Conservation (phyloP, 257 asterid genomes). For the Verbascum thapsus region DNA sequence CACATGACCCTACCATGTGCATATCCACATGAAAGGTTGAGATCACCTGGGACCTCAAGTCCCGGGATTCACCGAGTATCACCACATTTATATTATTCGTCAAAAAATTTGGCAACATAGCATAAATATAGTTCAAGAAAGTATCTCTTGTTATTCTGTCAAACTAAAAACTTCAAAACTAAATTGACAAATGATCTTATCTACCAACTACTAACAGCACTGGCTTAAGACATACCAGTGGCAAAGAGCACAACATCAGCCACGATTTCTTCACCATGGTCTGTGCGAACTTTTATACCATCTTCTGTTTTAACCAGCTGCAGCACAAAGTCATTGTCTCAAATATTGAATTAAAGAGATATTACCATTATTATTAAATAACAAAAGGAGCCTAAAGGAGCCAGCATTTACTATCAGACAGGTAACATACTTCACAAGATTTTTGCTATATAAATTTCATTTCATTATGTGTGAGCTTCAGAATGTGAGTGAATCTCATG, state of each 20-base stretch:
- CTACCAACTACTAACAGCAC: background rate
- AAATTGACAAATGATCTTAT: background rate
- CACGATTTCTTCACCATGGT: constrained; percentile 77
- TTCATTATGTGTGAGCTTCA: background rate
- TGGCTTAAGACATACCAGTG: constrained; percentile 63
- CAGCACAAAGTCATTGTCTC: constrained; percentile 30
- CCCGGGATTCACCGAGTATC: too few relatives aligned
- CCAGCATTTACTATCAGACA: background rate
- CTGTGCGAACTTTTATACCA: constrained; percentile 78
- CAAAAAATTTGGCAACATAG: background rate
- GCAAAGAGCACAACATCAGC: constrained; percentile 99
- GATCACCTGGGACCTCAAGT: too few relatives aligned
- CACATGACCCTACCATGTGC: too few relatives aligned
- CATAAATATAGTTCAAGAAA: background rate
- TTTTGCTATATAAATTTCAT: background rate
- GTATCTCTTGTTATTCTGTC: background rate
- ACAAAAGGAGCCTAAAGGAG: constrained; percentile 4
- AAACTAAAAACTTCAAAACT: background rate
- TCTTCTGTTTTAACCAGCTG: constrained; percentile 80
- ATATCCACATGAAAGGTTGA: too few relatives aligned
- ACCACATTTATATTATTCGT: too few relatives aligned
- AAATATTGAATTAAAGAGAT: constrained; percentile 12
- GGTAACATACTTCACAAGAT: background rate
- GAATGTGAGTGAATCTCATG: background rate
- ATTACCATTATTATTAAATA: constrained; percentile 1